A percentile compares a stretch with the other conserved stretches of the same genome.
phyloP scores from a whole-genome alignment of 2,329 filamentous ascomycete genomes.

The Fusarium sp. region DNA sequence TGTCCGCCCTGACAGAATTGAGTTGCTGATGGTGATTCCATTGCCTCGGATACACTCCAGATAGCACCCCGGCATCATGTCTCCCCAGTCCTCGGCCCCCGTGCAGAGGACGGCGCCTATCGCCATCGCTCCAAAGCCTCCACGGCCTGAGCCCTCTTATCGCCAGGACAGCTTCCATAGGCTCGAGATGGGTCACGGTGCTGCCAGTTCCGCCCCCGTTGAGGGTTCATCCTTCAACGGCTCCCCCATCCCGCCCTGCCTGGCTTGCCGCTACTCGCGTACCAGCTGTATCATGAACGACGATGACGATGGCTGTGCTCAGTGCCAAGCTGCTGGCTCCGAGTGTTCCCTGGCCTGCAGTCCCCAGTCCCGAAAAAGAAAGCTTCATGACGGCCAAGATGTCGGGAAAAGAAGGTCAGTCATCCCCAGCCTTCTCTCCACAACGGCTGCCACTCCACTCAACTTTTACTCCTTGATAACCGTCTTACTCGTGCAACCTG shows the following conservation, averaged over 20 bases:
- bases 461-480: constrained; percentile 33
- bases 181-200: constrained; percentile 59
- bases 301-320: constrained; percentile 76
- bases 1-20: constrained; percentile 36
- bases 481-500: constrained; percentile 37
- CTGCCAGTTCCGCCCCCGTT: constrained; percentile 56
- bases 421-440: constrained; percentile 17
- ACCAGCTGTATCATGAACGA: constrained; percentile 77
- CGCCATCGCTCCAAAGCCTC: constrained; percentile 69
- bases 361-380: constrained; percentile 80
- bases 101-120: constrained; percentile 69
- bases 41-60: constrained; percentile 25
- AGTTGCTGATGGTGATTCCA: constrained; percentile 27
- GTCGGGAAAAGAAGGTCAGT: constrained; percentile 74
- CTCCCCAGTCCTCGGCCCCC: constrained; percentile 54
- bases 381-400: constrained; percentile 71
- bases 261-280: constrained; percentile 76
- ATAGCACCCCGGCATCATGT: constrained; percentile 54
- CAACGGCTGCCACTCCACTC: constrained; percentile 31
- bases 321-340: constrained; percentile 79
- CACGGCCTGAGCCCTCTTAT: constrained; percentile 53
- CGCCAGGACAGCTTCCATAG: constrained; percentile 58
- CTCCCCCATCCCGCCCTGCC: constrained; percentile 65
- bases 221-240: constrained; percentile 56
- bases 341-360: constrained; percentile 81